Conservation (phyloP, 176 grass and related monocot genomes). For the Pontederia paniculata region DNA sequence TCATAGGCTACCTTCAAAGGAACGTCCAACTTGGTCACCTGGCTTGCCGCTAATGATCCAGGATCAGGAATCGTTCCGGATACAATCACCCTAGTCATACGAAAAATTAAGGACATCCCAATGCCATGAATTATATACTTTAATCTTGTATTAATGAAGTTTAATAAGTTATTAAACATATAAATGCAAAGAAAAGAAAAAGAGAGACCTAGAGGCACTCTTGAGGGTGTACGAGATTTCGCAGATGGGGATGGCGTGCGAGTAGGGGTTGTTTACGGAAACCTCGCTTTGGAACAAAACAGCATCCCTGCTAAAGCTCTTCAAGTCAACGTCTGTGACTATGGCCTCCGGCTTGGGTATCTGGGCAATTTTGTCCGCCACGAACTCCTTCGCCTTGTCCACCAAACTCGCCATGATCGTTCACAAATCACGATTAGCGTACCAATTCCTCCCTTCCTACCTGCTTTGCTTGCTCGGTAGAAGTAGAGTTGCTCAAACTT, state of each 20-base stretch:
- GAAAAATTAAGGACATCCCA: no score
- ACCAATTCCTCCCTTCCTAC: no score
- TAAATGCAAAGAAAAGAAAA: no score
- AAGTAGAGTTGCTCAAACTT: no score
- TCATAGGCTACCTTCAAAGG: constrained; percentile 67
- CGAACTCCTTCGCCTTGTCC: constrained; percentile 87
- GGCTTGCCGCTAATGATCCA: constrained; percentile 54
- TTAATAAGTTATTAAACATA: no score
- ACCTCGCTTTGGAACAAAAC: constrained; percentile 65
- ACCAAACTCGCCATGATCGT: constrained; percentile 39
- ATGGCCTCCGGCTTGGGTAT: constrained; percentile 68
- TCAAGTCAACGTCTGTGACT: constrained; percentile 38
- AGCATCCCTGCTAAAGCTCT: constrained; percentile 39
- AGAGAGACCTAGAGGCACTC: constrained; percentile 35
- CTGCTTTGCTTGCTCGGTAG: no score
- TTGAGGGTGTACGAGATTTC: constrained; percentile 52
- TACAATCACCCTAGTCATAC: constrained; percentile 28
- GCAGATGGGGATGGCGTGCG: constrained; percentile 62
- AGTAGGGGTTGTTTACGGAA: constrained; percentile 67
- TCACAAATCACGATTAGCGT: no score
- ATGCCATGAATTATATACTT: not conserved
- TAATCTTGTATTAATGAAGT: no score
- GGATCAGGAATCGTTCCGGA: constrained; percentile 61
- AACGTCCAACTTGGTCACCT: constrained; percentile 52
- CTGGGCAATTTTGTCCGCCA: constrained; percentile 69